Base-by-base conservation (phyloP, 1,139 yeast species). In the Magnusiomyces suaveolens region DNA sequence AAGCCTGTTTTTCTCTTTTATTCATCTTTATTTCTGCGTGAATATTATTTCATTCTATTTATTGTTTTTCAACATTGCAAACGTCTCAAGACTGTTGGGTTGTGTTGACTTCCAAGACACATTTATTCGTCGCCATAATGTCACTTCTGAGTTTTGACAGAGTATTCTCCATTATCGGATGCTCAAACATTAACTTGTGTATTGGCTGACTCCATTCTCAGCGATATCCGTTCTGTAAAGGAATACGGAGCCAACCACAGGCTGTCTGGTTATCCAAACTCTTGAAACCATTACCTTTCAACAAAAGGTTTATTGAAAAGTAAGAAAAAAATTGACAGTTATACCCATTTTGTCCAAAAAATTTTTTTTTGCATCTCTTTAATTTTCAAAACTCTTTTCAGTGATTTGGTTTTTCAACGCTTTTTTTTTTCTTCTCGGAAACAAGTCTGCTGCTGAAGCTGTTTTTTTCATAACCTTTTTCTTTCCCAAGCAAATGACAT, bases 381-480 rank as follows among this genome's bases (percentile, higher is more conserved):
- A 62, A 92, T 92, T 71, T 92, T 80, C 73, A 98, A 92, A 72
- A 92, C 98, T 29, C 76, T 90, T 69, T 78, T 92, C 23, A 74
- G 89, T 47, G 96, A 94, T 56, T 77, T 92, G 63, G 92, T 98
- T 2, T 97, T 97, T 1, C 77, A 92, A 72, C 85, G 88, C 38
- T 82, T 92, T 68, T 92, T 97, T 97, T 1, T 90, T 97, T 2
- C 75, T 92, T 56, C 77, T 92, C 63, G 98, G 92, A 70, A 98
- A 92, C 73, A 97, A 95, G 54, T 87, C 97, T 16, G 97, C 98
- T 29, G 98, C 97, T 21, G 96, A 95, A 50, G 98, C 92, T 72
- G 97, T 97, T 46, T 86, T 92, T 94, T 77, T 90, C 52, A 75
- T 92, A 76, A 79, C 95, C 1, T 88, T 75, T 73, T 83, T 84